These are phyloP conservation scores for Senna tora DNA, from an alignment of 306 rosid species.

Conservation along the genomic window DNA sequence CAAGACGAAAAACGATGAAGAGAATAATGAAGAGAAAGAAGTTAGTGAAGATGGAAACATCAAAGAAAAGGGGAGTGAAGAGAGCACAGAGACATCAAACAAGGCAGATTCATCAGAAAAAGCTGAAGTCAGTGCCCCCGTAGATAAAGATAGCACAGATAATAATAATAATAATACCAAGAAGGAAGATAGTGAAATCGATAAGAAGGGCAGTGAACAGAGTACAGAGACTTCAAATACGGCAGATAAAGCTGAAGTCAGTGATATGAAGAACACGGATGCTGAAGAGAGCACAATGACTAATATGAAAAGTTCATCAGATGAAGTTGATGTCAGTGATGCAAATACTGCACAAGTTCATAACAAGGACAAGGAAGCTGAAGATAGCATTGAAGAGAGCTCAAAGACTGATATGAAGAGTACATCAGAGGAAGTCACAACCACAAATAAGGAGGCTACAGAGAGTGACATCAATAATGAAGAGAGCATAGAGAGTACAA, in stretches of 20 bases:
- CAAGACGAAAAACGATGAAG: constrained; percentile 13
- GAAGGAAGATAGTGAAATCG: constrained; percentile 29
- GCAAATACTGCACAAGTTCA: not conserved
- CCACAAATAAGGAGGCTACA: constrained; percentile 9
- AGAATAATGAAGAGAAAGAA: constrained; percentile 10
- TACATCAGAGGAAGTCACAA: constrained; percentile 17
- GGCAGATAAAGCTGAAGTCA: constrained; percentile 32
- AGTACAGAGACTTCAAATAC: constrained; percentile 17
- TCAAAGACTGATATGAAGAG: constrained; percentile 6
- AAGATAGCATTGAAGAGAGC: constrained; percentile 14
- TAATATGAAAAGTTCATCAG: constrained; percentile 24
- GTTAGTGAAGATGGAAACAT: constrained; percentile 17
- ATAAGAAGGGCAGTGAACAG: constrained; percentile 25
- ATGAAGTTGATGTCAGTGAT: constrained; percentile 25
- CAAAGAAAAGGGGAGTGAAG: constrained; percentile 19
- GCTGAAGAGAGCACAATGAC: constrained; percentile 24
- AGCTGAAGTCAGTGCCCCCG: constrained; percentile 14
- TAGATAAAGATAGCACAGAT: constrained; percentile 15
- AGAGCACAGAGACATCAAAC: constrained; percentile 3
- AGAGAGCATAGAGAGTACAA: not conserved
- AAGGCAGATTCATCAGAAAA: constrained; percentile 27
- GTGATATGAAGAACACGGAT: constrained; percentile 15
- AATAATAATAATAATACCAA: constrained; percentile 24
- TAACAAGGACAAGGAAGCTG: constrained; percentile 26
- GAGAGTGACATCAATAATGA: constrained; percentile 17